Base-by-base conservation (phyloP, 2,329 filamentous ascomycete species). In the Rasamsonia emersonii region DNA sequence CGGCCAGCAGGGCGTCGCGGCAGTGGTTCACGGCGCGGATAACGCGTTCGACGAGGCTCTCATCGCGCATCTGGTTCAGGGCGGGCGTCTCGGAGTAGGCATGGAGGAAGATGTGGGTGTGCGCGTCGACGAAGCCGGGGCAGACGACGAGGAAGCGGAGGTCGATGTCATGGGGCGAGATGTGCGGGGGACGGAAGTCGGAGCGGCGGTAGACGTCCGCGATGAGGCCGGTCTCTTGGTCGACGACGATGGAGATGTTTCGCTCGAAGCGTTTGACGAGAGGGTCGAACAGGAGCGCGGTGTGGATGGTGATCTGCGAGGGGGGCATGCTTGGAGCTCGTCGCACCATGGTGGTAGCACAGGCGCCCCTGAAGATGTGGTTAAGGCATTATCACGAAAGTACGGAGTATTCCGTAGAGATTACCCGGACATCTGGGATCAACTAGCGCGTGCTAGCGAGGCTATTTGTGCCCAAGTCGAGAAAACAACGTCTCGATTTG, bases 81-180 rank as follows among this genome's bases (percentile, higher is more conserved):
- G 59, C 49, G 4, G 54, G 38, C 6, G 59, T 56, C 35, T 68
- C 65, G 25, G n/a, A n/a, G 44, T 70, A 69, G 0, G 63, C 51
- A 45, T 74, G 70, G 5, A 73, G 53, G 41, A 75, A 73, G n/a
- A 74, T 61, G 44, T 74, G 70, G 1, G 70, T 71, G 41, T 74
- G 70, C 0, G 69, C 64, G 44, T 75, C 70, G 3, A 75, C 68
- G 4, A 73, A 54, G 7, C 70, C 70, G 0, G 70, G 70, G 30
- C 73, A 55, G 4, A 71, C 65, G 14, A 64, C 56, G 34, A 65
- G 60, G 34, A 67, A 66, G 7, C 71, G 64, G n/a, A 77, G 63
- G 36, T 75, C 68, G 41, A 77, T 66, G 24, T 70, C 62, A 10
- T 49, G 55, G 4, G 49, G 44, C 3, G 45, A 37, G 14, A 54